Conservation (phyloP, 441 rosid species). For the Euphorbia schlechtendalii region DNA sequence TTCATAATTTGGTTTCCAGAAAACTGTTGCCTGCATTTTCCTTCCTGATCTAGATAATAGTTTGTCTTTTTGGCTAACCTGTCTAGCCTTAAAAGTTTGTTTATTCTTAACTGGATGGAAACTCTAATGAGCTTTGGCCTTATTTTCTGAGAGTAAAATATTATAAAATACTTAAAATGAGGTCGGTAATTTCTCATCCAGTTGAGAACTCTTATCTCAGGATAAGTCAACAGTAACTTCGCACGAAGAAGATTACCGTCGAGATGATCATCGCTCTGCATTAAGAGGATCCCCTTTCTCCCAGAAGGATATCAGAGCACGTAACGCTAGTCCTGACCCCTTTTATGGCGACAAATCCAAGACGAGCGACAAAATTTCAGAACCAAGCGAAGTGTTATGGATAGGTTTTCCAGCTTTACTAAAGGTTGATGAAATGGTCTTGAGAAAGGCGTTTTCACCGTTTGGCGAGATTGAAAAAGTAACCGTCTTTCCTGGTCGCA, state of each 20-base stretch:
- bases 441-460: conserved; percentile 75
- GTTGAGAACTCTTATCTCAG: conserved; percentile 57
- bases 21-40: background rate
- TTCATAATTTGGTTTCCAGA: background rate
- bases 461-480: conserved; percentile 12
- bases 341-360: conserved; percentile 48
- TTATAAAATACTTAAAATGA: conserved; percentile 19
- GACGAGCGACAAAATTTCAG: conserved; percentile 53
- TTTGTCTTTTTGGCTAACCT: background rate
- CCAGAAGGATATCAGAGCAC: conserved; percentile 60
- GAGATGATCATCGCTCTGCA: conserved; percentile 52
- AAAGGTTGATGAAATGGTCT: conserved; percentile 71
- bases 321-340: conserved; percentile 57
- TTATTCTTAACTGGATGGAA: background rate
- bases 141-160: conserved; percentile 7
- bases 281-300: conserved; percentile 61
- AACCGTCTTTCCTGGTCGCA: conserved; percentile 84
- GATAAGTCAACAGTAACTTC: conserved; percentile 60
- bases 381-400: conserved; percentile 91
- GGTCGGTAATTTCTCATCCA: conserved; percentile 33
- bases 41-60: background rate
- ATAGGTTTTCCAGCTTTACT: conserved; percentile 84
- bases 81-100: background rate
- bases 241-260: conserved; percentile 51
- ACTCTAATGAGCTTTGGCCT: background rate